Base-by-base conservation (phyloP, 108 stramenopile genomes). In the Cyclotella kingstonii region DNA sequence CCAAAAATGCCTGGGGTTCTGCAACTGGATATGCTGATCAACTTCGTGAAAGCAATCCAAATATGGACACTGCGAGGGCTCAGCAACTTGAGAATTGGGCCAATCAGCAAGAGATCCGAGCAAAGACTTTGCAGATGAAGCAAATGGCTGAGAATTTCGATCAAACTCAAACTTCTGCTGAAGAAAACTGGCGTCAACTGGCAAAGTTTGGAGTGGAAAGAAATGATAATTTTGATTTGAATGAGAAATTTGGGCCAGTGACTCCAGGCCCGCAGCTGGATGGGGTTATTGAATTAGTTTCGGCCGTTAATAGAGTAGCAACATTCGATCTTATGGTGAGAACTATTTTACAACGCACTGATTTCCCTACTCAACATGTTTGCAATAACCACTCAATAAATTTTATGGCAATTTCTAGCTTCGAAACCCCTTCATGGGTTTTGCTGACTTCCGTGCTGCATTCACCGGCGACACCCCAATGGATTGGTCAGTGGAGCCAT, bases 71-170 rank as follows among this genome's bases (percentile, higher is more conserved):
- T 10, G 54, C 83, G 1, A 63, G 87, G 15, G 91, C 91, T 12
- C 91, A 92, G 54, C 87, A 87, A 56, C 51, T 92, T 27, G 91
- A 92, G 76, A 92, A 92, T 57, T 92, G 91, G 91, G 71, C 77
- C 39, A 92, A 92, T 61, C 91, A 92, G 56, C 85, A 85, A 59
- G 87, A 92, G 74, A 78, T 92, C n/a, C 67, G 78, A 18, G 60
- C 70, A 18, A 73, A 69, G 57, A 80, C 70, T 35, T 66, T 66
- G 17, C 52, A 59, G 18, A 63, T 85, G 51, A 62, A 80, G 19
- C 74, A 55, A 50, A 80, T 85, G 83, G 64, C 86, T 12, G 85
- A 88, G 8, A 61, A 66, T 36, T 92, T 84, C 40, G 90, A 87
- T 63, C 21, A 39, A 7, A 17, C 43, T 1, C 60, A 50, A 21